phyloP scores from a whole-genome alignment of 805 yeast genomes.

The Alloascoidea africana region DNA sequence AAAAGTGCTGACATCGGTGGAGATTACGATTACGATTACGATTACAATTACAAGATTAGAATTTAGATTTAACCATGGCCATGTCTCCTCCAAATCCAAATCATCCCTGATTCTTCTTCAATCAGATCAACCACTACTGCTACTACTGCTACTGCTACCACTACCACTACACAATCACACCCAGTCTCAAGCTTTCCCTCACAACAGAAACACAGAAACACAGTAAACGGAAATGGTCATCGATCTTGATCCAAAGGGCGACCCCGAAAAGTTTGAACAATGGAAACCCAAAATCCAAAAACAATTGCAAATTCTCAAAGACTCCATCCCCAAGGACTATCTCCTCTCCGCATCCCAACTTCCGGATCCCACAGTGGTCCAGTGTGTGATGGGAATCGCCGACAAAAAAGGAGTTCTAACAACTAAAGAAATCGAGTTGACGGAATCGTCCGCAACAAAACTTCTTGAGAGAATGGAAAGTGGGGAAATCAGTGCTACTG shows the following conservation, averaged over 20 bases:
- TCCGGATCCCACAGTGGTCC: background rate
- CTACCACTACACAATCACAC: no score
- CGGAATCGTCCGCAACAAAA: constrained; percentile 11
- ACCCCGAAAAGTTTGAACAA: constrained; percentile 11
- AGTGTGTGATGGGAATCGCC: background rate
- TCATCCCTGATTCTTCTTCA: no score
- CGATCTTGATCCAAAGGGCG: constrained; percentile 1
- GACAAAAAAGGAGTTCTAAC: constrained; percentile 7
- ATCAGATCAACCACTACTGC: no score
- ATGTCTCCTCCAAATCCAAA: no score
- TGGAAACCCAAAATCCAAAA: constrained; percentile 21
- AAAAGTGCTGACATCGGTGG: no score
- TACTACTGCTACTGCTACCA: no score
- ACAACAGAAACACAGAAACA: no score
- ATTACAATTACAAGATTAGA: no score
- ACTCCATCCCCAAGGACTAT: constrained; percentile 10
- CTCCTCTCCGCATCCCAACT: background rate
- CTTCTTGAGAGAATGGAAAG: constrained; percentile 8
- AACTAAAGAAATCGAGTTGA: constrained; percentile 12
- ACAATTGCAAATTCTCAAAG: constrained; percentile 15
- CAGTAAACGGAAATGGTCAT: background rate
- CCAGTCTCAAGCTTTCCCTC: no score
- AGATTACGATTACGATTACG: no score
- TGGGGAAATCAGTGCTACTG: constrained; percentile 24
- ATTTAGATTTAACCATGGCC: no score